Evolutionary conservation across 345 rosid species (phyloP), one percentile per base, ranked within the genome.

Genomic region (Erysimum cheiranthoides): DNA sequence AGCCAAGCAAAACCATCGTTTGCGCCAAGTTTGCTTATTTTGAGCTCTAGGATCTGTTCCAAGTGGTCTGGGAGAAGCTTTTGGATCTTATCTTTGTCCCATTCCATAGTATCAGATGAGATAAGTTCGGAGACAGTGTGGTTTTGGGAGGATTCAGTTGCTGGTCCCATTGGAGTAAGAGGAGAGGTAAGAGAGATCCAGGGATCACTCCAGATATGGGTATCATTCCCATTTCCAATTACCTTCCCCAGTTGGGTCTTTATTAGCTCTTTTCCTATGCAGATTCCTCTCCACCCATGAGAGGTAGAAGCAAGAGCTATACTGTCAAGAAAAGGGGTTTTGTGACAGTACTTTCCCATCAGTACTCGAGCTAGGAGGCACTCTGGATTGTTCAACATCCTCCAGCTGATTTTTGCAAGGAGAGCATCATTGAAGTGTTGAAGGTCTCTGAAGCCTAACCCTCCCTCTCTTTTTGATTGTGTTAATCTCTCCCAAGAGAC

Each of bases 21-120:
- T 0, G 4, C 43, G 0, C 43, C 43, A 3, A 9, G 12, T 10
- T 39, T 39, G 1, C 42, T 39, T 3, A 3, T 4, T 39, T 39
- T 39, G 13, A 39, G 10, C 43, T 39, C 43, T 13, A 39, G 13
- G 5, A 39, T 39, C 10, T 39, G 0, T 0, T 1, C 43, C 3
- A 21, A 0, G 25, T 21, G 1, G 1, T 21, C 25, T 21, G 5
- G 43, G 43, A 39, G 43, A 1, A 1, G n/a, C n/a, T 10, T 39
- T 39, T 3, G 0, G 0, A 39, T 11, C 10, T 11, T 39, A 0
- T 11, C 2, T 1, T 10, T 11, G 1, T 39, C 5, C 43, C 14
- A 39, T 0, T 39, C 13, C 3, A 2, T 5, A 0, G 13, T 3
- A 1, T 3, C 5, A 1, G 5, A 13, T 0, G 13, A 39, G 0